Conservation (phyloP, 164 flowering plant genomes). For the Magnolia sinica region DNA sequence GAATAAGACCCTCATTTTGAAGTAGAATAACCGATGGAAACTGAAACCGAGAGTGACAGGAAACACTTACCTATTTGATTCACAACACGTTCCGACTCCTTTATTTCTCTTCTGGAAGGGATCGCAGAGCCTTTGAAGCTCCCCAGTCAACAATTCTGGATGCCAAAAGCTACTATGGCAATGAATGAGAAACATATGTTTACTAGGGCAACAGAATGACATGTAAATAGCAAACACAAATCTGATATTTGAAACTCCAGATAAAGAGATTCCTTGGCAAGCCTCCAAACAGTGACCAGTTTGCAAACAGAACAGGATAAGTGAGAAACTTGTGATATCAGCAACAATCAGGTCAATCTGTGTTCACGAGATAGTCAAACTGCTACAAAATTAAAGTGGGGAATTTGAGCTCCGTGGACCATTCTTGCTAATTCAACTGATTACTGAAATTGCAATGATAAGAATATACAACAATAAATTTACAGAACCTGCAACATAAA, state of each 20-base stretch:
- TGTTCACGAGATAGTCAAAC: neutral
- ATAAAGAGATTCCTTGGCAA: neutral
- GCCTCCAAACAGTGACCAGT: neutral
- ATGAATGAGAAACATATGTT: neutral
- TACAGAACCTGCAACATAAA: constrained; percentile 39
- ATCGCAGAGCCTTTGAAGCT: neutral
- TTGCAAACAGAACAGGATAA: neutral
- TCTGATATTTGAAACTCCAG: neutral
- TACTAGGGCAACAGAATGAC: neutral
- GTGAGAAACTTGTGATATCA: neutral
- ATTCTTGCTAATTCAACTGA: neutral
- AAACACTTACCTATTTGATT: neutral
- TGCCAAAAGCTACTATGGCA: neutral
- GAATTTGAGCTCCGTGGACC: neutral
- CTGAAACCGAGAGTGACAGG: neutral
- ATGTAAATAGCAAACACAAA: neutral
- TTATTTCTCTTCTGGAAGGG: neutral
- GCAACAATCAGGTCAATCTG: neutral
- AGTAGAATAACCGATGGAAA: neutral
- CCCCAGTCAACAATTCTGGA: neutral
- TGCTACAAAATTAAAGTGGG: neutral
- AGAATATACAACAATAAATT: constrained; percentile 36
- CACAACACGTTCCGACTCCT: too few relatives aligned
- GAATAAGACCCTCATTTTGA: neutral
- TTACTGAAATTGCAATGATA: neutral